A percentile compares a stretch with the other conserved stretches of the same genome.
These are phyloP conservation scores for Solanum etuberosum DNA, from an alignment of 257 asterid genomes.

Conservation along the genomic window DNA sequence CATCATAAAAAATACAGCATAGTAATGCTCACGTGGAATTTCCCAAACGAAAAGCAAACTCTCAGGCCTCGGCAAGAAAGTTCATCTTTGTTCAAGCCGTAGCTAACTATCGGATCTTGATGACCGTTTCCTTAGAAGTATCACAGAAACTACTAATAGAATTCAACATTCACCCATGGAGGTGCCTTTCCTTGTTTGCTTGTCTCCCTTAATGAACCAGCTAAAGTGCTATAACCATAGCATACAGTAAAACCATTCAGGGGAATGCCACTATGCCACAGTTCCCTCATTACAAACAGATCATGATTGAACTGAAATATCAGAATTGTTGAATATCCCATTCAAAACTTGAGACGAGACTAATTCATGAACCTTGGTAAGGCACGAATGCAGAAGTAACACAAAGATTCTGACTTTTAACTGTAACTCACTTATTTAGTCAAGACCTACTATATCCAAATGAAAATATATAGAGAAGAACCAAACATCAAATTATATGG, in stretches of 20 bases:
- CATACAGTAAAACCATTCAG: neutral
- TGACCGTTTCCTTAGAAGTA: neutral
- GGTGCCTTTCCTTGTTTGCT: neutral
- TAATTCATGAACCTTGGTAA: neutral
- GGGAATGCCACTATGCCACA: neutral
- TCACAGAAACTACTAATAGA: neutral
- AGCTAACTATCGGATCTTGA: neutral
- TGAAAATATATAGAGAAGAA: neutral
- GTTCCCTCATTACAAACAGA: neutral
- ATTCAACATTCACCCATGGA: neutral
- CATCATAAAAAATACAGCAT: neutral
- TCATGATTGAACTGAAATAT: neutral
- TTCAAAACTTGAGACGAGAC: neutral
- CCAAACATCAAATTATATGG: neutral
- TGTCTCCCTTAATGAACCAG: neutral
- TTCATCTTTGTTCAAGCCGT: neutral
- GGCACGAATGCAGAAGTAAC: neutral
- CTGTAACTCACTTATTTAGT: neutral
- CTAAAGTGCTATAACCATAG: neutral
- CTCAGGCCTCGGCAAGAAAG: neutral
- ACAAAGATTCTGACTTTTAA: neutral
- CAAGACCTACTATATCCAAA: neutral
- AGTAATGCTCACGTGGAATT: neutral
- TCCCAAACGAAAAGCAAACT: neutral
- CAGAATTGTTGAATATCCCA: neutral